Base-by-base conservation (phyloP, 1,139 yeast genomes). In the Candida sp. region DNA sequence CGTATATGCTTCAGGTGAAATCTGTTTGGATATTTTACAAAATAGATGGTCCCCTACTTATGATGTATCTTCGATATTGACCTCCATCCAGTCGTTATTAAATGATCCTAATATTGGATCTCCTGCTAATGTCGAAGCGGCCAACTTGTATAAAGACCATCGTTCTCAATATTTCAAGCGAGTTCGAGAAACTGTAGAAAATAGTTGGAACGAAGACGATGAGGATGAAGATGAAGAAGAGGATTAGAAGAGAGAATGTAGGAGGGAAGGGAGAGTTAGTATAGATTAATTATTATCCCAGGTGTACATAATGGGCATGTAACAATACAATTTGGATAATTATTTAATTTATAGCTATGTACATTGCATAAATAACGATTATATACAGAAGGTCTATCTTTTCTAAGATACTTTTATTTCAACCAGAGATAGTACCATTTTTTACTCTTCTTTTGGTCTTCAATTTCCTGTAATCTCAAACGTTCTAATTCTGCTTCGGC, bases 31-130 rank as follows among this genome's bases (percentile, higher is more conserved):
- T 67, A 93, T 93, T 53, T 73, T 93, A 52, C 99, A 93, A 60
- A 95, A 93, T 68, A 77, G 98, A 60, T 93, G 99, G 99, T 87
- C 96, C 21, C 99, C 99, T 12, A 95, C 99, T 0, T 95, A 93
- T 60, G 99, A 95, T 60, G 99, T 93, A 35, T 91, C 97, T n/a
- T 90, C 97, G 25, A 93, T 93, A 44, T 73, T 93, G 54, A 93
- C 99, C 1, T 87, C 97, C 34, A 79, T 86, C 45, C 95, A 85
- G 62, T 84, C 95, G 48, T 76, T 93, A 49, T 73, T 93, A 53
- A 93, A 93, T 63, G 99, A 93, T 61, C 99, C 99, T 9, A 93
- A 93, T 63, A 95, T 93, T 44, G 83, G 90, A 45, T 87, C 96
- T 23, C 99, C 99, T 4, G 99, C 99, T 1, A 95, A 93, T 57